Base-by-base conservation (phyloP, 2,329 filamentous ascomycete genomes). In the Fusarium caatingaense region DNA sequence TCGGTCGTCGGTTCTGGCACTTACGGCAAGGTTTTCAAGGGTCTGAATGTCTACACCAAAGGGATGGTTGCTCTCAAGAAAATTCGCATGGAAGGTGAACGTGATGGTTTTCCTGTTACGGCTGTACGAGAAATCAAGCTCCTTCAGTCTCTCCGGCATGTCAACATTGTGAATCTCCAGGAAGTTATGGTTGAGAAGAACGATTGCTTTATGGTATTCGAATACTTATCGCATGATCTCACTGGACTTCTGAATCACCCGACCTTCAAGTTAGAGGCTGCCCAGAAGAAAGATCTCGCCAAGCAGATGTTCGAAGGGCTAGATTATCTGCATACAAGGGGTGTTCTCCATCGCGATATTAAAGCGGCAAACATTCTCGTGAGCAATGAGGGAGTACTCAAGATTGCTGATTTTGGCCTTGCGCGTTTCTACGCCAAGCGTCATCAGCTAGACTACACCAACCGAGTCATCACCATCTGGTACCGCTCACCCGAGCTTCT, bases 191-290 rank as follows among this genome's bases (percentile, higher is more conserved):
- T 99, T 4, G 96, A 99, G 81, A 93, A 92, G 77, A 98, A 98
- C 73, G 94, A 98, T 80, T 99, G 96, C 79, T 99, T 97, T 81
- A 99, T 99, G 96, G 96, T 99, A 5, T 99, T 99, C 71, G 96
- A 99, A 79, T 99, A 99, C 77, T 86, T 98, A 32, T 95, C 96
- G 3, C 96, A 99, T 78, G 96, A 99, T 79, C 84, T 99, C 65
- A 99, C 96, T 5, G 96, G 96, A 16, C 85, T 99, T 32, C 88
- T 99, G 65, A 98, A 98, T 75, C 96, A 99, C 76, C 96, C 96
- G 0, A 92, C 91, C 0, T 99, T 97, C 81, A 91, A 91, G 64
- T 87, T 99, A 16, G 92, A 96, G 40, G 83, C 89, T 6, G 89
- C 91, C 0, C 94, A 98, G 79, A 97, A 94, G 81, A 99, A 99